A percentile compares a stretch with the other conserved stretches of the same genome.
Conservation (phyloP, 2,329 filamentous ascomycete species). For the Aspergillus persii region DNA sequence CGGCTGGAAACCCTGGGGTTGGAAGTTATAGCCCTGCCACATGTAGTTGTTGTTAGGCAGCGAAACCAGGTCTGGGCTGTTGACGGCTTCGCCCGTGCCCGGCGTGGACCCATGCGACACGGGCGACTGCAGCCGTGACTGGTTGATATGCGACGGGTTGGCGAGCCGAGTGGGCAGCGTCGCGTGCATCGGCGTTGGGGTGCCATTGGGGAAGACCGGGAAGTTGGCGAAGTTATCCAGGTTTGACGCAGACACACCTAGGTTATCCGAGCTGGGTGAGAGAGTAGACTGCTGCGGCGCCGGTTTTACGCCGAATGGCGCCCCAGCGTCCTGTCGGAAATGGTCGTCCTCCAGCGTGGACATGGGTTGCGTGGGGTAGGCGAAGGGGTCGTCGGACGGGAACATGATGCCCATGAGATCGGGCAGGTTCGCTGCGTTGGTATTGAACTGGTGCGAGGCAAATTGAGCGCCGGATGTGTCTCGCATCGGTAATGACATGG, state of each 20-base stretch:
- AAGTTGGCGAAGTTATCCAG: conserved; percentile 30
- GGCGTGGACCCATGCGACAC: conserved; percentile 33
- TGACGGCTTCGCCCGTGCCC: conserved; percentile 25
- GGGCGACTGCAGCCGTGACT: conserved; percentile 33
- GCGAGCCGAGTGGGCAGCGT: conserved; percentile 29
- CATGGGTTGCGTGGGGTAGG: conserved; percentile 51
- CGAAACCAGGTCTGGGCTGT: conserved; percentile 42
- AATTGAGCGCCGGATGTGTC: conserved; percentile 28
- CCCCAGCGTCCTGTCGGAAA: conserved; percentile 33
- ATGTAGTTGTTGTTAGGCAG: conserved; percentile 42
- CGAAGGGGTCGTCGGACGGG: conserved; percentile 50
- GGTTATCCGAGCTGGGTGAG: conserved; percentile 14
- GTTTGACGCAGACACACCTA: conserved; percentile 21
- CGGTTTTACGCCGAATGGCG: conserved; percentile 25
- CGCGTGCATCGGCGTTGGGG: conserved; percentile 22
- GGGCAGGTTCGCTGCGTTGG: conserved; percentile 36
- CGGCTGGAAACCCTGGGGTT: conserved; percentile 20
- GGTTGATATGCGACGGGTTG: conserved; percentile 17
- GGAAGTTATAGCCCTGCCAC: conserved; percentile 41
- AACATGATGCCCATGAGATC: conserved; percentile 53
- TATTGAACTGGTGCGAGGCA: conserved; percentile 30
- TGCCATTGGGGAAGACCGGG: conserved; percentile 23
- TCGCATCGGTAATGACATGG: conserved; percentile 21
- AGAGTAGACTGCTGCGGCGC: conserved; percentile 16
- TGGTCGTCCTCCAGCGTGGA: conserved; percentile 45